Conservation (phyloP, 441 rosid species). For the Erodium chrysanthum region DNA sequence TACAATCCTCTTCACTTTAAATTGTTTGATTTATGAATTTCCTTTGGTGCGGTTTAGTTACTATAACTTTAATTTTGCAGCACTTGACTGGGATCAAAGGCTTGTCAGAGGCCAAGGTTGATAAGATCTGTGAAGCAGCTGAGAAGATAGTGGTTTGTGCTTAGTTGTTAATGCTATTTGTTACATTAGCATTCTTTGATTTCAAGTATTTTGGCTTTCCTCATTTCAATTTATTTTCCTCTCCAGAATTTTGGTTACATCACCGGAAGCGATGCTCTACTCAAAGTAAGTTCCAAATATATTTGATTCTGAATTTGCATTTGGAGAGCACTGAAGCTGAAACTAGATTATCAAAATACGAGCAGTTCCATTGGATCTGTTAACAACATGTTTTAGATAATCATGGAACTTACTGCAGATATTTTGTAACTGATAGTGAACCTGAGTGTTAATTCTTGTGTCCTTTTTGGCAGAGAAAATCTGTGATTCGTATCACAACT, state of each 20-base stretch:
- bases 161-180: constrained; percentile 17
- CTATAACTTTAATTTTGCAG: constrained; percentile 27
- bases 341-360: not conserved
- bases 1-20: constrained; percentile 16
- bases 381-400: not conserved
- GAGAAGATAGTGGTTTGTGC: constrained; percentile 73
- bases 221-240: not conserved
- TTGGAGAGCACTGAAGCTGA: not conserved
- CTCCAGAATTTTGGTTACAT: constrained; percentile 66
- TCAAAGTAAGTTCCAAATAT: constrained; percentile 43
- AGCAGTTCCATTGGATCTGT: not conserved
- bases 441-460: constrained; percentile 5
- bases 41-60: not conserved
- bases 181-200: not conserved
- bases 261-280: constrained; percentile 78
- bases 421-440: not conserved
- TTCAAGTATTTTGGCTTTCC: constrained; percentile 3
- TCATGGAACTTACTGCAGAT: not conserved
- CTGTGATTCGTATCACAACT: constrained; percentile 67
- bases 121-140: constrained; percentile 92
- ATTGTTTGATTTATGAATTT: constrained; percentile 7
- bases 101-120: constrained; percentile 89
- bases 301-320: not conserved
- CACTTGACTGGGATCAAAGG: constrained; percentile 90
- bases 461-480: constrained; percentile 42